Conservation (phyloP, 179 eudicot genomes). For the Heliamphora pulchella region DNA sequence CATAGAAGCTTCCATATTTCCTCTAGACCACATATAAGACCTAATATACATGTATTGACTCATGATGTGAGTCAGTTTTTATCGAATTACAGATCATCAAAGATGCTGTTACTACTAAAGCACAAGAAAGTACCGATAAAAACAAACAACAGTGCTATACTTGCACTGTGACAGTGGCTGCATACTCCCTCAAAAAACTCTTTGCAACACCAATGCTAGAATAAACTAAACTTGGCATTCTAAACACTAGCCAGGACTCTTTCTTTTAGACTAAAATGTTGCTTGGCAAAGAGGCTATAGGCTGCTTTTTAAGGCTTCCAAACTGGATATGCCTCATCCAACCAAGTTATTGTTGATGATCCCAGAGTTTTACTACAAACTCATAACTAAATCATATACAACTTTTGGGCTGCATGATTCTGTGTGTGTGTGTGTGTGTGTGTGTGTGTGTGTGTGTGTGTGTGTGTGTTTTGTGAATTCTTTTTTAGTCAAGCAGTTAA, state of each 20-base stretch:
- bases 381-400: neutral
- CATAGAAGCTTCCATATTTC: neutral
- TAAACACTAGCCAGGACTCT: neutral
- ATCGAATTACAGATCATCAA: neutral
- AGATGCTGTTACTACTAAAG: neutral
- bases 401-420: neutral
- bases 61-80: neutral
- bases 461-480: too few relatives aligned
- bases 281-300: neutral
- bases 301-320: neutral
- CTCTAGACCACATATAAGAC: neutral
- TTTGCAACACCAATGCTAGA: neutral
- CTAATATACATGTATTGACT: neutral
- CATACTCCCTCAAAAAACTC: too few relatives aligned
- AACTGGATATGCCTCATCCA: neutral
- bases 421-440: neutral
- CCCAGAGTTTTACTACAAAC: neutral
- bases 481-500: neutral
- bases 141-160: neutral
- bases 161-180: too few relatives aligned
- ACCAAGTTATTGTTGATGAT: neutral
- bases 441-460: too few relatives aligned
- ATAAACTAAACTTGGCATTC: constrained; percentile 1
- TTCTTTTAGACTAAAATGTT: neutral
- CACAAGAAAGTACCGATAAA: neutral